These are phyloP conservation scores for Vitis hybrid DNA, from an alignment of 177 flowering plant genomes.

Conservation along the genomic window DNA sequence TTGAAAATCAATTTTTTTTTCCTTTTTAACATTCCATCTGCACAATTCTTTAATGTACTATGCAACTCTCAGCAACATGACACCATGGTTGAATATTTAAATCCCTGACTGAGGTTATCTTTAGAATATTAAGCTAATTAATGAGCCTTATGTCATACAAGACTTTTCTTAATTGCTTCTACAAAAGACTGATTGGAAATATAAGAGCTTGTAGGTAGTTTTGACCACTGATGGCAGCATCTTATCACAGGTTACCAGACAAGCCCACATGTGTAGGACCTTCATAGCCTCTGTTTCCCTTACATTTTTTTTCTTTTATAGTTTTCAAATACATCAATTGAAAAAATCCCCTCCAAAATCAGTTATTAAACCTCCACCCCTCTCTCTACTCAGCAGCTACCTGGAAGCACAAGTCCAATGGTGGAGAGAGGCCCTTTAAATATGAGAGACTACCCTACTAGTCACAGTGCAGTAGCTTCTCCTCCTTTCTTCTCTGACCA, in stretches of 20 bases:
- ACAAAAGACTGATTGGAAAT: background rate
- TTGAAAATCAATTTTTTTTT: no score
- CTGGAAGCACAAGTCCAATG: slow-evolving; percentile 20
- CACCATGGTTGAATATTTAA: no score
- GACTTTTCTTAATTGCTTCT: background rate
- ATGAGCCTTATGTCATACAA: background rate
- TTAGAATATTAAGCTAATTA: background rate
- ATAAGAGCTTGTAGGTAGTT: slow-evolving; percentile 18
- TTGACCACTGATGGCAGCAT: slow-evolving; percentile 32
- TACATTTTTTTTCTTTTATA: slow-evolving; percentile 25
- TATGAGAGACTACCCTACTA: no score
- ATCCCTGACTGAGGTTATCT: slow-evolving; percentile 14
- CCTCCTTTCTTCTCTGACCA: slow-evolving; percentile 14
- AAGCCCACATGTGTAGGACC: slow-evolving; percentile 68
- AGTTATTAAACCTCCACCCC: slow-evolving; percentile 27
- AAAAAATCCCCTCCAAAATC: slow-evolving; percentile 27
- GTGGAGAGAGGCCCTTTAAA: slow-evolving; percentile 6
- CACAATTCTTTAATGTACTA: no score
- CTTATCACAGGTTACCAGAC: slow-evolving; percentile 40
- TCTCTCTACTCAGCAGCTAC: slow-evolving; percentile 27
- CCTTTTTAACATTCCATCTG: no score
- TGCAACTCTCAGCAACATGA: no score
- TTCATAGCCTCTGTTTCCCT: slow-evolving; percentile 38
- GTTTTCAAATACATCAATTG: slow-evolving; percentile 23
- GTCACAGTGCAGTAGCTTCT: slow-evolving; percentile 18